Percentiles rank a stretch among this genome's conserved stretches.
Conservation (phyloP, 2,329 filamentous ascomycete genomes). For the Scortechinia acanthostroma region DNA sequence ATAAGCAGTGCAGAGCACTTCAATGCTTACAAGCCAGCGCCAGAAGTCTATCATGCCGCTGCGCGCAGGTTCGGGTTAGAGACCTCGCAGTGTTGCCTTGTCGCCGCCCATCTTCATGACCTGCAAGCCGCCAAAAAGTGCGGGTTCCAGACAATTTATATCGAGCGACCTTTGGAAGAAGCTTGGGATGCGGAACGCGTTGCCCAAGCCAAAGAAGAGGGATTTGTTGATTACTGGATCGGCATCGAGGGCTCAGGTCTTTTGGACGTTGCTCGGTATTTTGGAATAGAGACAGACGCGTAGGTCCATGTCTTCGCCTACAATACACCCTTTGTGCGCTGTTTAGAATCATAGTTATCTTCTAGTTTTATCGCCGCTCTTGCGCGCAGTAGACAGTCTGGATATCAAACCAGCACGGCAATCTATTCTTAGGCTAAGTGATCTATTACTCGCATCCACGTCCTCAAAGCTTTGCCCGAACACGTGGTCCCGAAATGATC, state of each 20-base stretch:
- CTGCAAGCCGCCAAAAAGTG: conserved; percentile 55
- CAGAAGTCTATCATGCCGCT: conserved; percentile 63
- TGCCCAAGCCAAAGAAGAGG: conserved; percentile 24
- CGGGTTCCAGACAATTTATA: conserved; percentile 67
- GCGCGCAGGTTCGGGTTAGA: conserved; percentile 45
- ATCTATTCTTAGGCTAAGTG: no score
- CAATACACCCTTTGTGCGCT: no score
- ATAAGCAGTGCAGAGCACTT: conserved; percentile 67
- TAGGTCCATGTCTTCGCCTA: no score
- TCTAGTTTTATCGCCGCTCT: no score
- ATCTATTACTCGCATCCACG: no score
- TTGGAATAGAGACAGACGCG: conserved; percentile 26
- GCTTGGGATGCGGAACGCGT: conserved; percentile 40
- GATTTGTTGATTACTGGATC: conserved; percentile 63
- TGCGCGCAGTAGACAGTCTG: no score
- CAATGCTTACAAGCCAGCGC: conserved; percentile 67
- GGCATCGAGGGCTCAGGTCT: conserved; percentile 37
- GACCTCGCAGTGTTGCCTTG: conserved; percentile 63
- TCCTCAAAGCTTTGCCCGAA: no score
- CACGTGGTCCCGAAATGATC: no score
- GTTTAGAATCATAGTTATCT: no score
- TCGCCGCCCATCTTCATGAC: conserved; percentile 70
- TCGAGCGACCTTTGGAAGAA: conserved; percentile 65
- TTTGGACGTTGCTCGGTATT: conserved; percentile 36
- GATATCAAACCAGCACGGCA: no score